A percentile compares a stretch with the other conserved stretches of the same genome.
phyloP scores from a whole-genome alignment of 23 red algal species.

The Pyropia yezoensis region DNA sequence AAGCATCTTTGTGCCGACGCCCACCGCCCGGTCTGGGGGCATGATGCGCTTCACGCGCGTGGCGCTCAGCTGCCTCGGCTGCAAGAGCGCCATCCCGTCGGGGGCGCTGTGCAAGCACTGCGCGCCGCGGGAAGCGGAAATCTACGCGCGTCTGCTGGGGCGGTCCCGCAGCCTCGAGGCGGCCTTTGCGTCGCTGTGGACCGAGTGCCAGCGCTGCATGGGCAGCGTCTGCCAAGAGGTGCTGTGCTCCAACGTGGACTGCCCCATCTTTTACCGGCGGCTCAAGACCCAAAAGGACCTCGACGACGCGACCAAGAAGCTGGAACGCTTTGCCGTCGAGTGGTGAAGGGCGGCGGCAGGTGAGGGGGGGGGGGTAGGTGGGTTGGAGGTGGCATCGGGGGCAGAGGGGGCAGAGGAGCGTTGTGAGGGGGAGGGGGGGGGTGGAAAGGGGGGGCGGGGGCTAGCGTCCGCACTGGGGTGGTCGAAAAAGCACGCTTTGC shows the following conservation, averaged over 20 bases:
- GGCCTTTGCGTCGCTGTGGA: conserved; percentile 82
- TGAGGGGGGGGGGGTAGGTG: too few species aligned
- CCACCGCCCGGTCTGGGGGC: conserved; percentile 46
- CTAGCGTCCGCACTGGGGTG: too few species aligned
- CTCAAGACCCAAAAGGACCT: conserved; percentile 90
- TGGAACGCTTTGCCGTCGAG: conserved; percentile 61
- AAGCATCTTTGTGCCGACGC: conserved; percentile 67
- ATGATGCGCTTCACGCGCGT: conserved; percentile 83
- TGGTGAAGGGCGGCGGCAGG: conserved; percentile 19
- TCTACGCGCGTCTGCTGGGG: conserved; percentile 46
- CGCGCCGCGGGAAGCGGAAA: conserved; percentile 40
- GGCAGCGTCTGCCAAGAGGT: conserved; percentile 91
- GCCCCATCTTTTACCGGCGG: conserved; percentile 95
- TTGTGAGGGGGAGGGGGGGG: too few species aligned
- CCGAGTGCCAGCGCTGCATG: conserved; percentile 98
- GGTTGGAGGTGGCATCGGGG: too few species aligned
- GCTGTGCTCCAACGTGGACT: conserved; percentile 96
- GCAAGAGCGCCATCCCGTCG: conserved; percentile 47
- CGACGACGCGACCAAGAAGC: conserved; percentile 35
- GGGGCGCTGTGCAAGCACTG: conserved; percentile 79
- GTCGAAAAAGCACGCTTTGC: too few species aligned
- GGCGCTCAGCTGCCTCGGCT: conserved; percentile 72
- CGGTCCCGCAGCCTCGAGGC: conserved; percentile 33
- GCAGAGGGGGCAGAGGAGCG: too few species aligned
- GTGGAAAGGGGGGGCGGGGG: too few species aligned